Evolutionary conservation across 257 asterid species (phyloP).

Genomic region (Capsicum rhomboideum): DNA sequence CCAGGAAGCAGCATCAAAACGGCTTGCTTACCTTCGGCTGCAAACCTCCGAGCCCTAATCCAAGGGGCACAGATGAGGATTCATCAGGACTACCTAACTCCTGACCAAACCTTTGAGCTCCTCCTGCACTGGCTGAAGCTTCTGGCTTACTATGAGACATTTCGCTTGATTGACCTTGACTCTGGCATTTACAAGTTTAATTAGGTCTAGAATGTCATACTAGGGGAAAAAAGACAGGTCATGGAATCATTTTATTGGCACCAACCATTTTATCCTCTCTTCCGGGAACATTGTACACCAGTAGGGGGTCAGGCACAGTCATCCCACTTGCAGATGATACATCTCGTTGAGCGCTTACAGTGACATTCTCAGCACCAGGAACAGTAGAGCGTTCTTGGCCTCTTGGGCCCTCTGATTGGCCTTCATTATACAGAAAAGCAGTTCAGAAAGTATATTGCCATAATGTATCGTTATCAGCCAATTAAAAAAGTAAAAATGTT

Average conservation of each 20-base stretch:
- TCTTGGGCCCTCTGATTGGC: conserved; percentile 37
- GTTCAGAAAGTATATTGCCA: neutral
- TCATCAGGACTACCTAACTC: conserved; percentile 22
- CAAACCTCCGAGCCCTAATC: conserved; percentile 74
- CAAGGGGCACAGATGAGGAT: conserved; percentile 57
- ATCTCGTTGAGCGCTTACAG: conserved; percentile 14
- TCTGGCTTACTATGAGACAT: neutral
- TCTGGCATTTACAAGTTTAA: conserved; percentile 19
- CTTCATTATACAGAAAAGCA: conserved; percentile 7
- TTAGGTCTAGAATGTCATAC: neutral
- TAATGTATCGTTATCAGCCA: neutral
- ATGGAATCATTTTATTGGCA: neutral
- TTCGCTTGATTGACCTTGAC: conserved; percentile 13
- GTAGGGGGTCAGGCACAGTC: neutral
- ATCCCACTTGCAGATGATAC: conserved; percentile 8
- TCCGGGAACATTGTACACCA: neutral
- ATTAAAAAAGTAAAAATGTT: neutral
- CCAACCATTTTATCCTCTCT: neutral
- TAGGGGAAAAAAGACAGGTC: neutral
- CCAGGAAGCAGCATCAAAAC: neutral
- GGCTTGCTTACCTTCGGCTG: conserved; percentile 59
- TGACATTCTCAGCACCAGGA: conserved; percentile 18
- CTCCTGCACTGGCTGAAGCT: conserved; percentile 14
- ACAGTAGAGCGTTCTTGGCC: conserved; percentile 25
- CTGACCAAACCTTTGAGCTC: conserved; percentile 27